Conservation (phyloP, 306 rosid genomes). For the Glycine soja region DNA sequence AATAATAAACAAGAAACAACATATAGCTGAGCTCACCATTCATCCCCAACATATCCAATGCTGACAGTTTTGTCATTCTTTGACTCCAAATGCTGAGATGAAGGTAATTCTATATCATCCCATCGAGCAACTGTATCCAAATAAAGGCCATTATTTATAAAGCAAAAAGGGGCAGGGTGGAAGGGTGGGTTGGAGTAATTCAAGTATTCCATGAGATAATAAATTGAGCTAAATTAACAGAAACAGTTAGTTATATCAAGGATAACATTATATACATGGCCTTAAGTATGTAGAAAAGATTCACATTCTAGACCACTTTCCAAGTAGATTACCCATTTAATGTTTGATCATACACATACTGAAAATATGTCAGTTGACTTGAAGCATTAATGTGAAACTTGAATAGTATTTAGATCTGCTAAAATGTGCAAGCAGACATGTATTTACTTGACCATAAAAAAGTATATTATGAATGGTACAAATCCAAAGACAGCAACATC, state of each 20-base stretch:
- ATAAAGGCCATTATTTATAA: slow-evolving; percentile 26
- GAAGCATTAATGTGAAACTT: not conserved
- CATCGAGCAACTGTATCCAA: slow-evolving; percentile 75
- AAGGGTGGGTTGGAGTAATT: not conserved
- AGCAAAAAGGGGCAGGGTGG: not conserved
- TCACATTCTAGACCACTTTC: not conserved
- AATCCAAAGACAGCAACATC: not conserved
- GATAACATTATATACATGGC: not conserved
- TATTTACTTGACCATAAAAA: too few species aligned
- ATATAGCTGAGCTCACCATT: slow-evolving; percentile 68
- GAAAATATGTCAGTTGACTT: not conserved
- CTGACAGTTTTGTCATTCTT: slow-evolving; percentile 38
- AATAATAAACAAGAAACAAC: slow-evolving; percentile 1
- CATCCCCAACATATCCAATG: slow-evolving; percentile 86
- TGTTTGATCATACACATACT: not conserved
- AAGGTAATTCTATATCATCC: slow-evolving; percentile 73
- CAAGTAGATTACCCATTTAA: not conserved
- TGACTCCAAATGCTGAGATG: slow-evolving; percentile 51
- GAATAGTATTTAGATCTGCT: not conserved
- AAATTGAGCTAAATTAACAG: not conserved
- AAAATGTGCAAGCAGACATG: not conserved
- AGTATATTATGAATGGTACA: too few species aligned
- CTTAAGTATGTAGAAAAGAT: not conserved
- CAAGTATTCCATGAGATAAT: not conserved
- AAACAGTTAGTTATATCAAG: not conserved